Base-by-base conservation (phyloP, 176 grass and related monocot species). In the Aegilops umbellulata region DNA sequence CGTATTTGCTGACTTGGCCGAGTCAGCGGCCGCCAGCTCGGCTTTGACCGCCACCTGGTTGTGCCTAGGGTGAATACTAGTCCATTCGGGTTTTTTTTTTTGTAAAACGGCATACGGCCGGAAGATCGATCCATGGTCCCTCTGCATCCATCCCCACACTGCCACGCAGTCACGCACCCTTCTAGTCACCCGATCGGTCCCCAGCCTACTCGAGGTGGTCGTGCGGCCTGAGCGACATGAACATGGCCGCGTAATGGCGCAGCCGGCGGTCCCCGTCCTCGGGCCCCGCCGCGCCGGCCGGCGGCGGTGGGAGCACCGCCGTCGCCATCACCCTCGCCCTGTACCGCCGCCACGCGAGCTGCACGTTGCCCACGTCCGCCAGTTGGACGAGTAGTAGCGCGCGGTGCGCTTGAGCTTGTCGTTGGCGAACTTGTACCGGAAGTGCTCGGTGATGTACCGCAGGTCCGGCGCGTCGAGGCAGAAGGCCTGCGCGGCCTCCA, bases 311-410 rank as follows among this genome's bases (percentile, higher is more conserved):
- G 7, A 60, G 13, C 34, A 15, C 53, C 39, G 66, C 74, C 63
- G 76, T 68, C 19, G 81, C 73, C 36, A 84, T 31, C 22, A 42
- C 80, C 83, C 86, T 90, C 3, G 83, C 76, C 77, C 87, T 95
- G 88, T 85, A 83, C 20, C 90, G 70, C 58, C 90, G 90, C 96
- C 96, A 98, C n/a, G 92, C 96, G 74, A 98, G 88, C 81, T 98
- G 96, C 66, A 98, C 92, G 96, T 95, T 98, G 91, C 96, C 96
- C 96, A 98, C 30, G 93, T 98, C 42, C 92, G 88, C 96, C 96
- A 95, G 83, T 95, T 94, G 15, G 96, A 95, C 0, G 96, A 98
- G 83, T 98, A 98, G 90, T 94, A 95, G 6, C 96, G 80, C 63
- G 97, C 94, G 10, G 94, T 92, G 34, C 94, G 86, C 84, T 94